Base-by-base conservation (phyloP, 108 stramenopile genomes). In the Parmales sp. region DNA sequence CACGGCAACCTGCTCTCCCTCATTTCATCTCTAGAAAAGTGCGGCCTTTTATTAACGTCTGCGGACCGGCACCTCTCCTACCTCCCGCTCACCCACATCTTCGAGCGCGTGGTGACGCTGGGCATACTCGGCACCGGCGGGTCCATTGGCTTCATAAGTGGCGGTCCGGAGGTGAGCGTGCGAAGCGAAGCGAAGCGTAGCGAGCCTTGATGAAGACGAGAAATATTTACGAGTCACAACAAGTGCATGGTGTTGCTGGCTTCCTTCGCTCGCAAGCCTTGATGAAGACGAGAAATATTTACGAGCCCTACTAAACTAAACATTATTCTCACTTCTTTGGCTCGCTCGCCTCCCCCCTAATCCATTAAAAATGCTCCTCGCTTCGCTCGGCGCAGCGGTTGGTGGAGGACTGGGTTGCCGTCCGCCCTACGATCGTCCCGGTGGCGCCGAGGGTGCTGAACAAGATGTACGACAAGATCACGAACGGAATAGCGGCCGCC, bases 11-110 rank as follows among this genome's bases (percentile, higher is more conserved):
- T 96, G 28, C 69, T 91, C 66, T 77, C 87, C 0, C 39, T 45
- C 28, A 34, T 34, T 16, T 28, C 54, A 18, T 13, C 26, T 7
- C 31, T 54, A 20, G 31, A 36, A 34, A 29, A 22, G 29, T 37
- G 63, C 39, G 63, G 63, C 38, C 5, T 25, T 64, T 37, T 38
- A 64, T 38, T 0, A 25, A 64, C 28, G 64, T 44, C 7, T 38
- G 73, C 60, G 29, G 94, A 98, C 76, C 82, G 92, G 5, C 93
- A 96, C 79, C 69, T 98, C 37, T 90, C 89, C 25, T 98, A 95
- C 77, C 80, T 98, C 37, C 97, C 97, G 11, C 74, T 95, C 39
- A 90, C 97, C 2, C 97, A 98, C 78, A 93, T 96, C 64, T 95
- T 95, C 76, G 97, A 96, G 80, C 82, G 92, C 6, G 74, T 82